Evolutionary conservation across 2,329 filamentous ascomycete species (phyloP).

Genomic region (Diaporthe ilicicola): DNA sequence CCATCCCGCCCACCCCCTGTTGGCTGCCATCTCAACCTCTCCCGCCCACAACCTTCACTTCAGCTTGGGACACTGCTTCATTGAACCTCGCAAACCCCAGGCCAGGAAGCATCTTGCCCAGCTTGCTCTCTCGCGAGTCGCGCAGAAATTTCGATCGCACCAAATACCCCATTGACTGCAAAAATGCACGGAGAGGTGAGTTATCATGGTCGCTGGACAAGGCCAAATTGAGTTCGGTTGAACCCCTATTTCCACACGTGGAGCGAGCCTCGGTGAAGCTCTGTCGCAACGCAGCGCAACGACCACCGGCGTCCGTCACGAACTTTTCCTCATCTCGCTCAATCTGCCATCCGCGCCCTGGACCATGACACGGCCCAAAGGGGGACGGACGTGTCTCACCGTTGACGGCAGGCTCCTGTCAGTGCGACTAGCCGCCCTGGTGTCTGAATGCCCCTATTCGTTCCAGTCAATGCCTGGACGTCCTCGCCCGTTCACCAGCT

Average conservation of each 20-base stretch:
- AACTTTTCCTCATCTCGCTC: slow-evolving; percentile 16
- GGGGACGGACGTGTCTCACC: slow-evolving; percentile 8
- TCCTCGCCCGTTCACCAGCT: background rate
- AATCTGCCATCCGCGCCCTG: slow-evolving; percentile 3
- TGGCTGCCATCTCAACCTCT: slow-evolving; percentile 10
- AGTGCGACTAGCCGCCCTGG: slow-evolving; percentile 1
- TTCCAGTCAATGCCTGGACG: background rate
- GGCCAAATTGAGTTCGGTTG: background rate
- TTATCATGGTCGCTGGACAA: slow-evolving; percentile 19
- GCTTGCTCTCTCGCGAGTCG: slow-evolving; percentile 25
- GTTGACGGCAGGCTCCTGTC: slow-evolving; percentile 1
- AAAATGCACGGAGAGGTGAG: slow-evolving; percentile 35
- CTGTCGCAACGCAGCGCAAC: slow-evolving; percentile 12
- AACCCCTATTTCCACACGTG: slow-evolving; percentile 27
- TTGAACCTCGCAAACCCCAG: background rate
- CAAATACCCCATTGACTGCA: slow-evolving; percentile 8
- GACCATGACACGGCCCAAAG: slow-evolving; percentile 2
- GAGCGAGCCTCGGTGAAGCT: slow-evolving; percentile 20
- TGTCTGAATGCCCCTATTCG: slow-evolving; percentile 14
- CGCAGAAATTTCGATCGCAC: slow-evolving; percentile 20
- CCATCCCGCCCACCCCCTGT: background rate
- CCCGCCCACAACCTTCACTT: slow-evolving; percentile 18
- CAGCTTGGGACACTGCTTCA: slow-evolving; percentile 5
- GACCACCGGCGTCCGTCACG: slow-evolving; percentile 17
- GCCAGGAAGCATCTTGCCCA: background rate